phyloP scores from a whole-genome alignment of 768 basidiomycete species.

The Termitomyces sp. region DNA sequence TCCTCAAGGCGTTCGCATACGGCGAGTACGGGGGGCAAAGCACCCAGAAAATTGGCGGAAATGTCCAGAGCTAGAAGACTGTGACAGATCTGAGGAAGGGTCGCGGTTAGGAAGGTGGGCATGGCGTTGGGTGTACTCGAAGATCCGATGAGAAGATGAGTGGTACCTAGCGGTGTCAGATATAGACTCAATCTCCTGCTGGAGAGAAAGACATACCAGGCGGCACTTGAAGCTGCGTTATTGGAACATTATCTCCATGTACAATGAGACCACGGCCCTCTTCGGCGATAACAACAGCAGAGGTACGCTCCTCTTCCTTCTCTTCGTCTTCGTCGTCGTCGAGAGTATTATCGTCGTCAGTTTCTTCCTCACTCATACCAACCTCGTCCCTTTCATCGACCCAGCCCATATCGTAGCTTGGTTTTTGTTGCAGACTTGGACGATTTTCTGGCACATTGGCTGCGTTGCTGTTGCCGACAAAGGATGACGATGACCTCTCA shows the following conservation, averaged over 20 bases:
- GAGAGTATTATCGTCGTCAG: conserved; percentile 29
- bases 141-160: conserved; percentile 87
- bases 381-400: conserved; percentile 52
- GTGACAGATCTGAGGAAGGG: conserved; percentile 65
- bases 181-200: not conserved
- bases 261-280: conserved; percentile 84
- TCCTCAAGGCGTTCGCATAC: conserved; percentile 83
- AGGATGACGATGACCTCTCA: conserved; percentile 66
- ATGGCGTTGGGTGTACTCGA: conserved; percentile 74
- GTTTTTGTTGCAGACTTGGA: conserved; percentile 51
- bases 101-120: conserved; percentile 63
- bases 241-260: conserved; percentile 56
- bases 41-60: conserved; percentile 79
- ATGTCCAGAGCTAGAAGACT: conserved; percentile 92
- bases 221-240: conserved; percentile 58
- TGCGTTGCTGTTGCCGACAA: conserved; percentile 41
- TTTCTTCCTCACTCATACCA: conserved; percentile 29
- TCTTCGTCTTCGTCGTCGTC: conserved; percentile 47
- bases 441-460: conserved; percentile 35
- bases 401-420: conserved; percentile 77
- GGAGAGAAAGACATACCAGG: conserved; percentile 50
- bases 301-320: conserved; percentile 64
- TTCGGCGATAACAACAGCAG: conserved; percentile 74
- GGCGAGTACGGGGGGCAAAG: conserved; percentile 79
- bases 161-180: conserved; percentile 58